Conservation (phyloP, 805 yeast species). For the Lipomyces anomalus region DNA sequence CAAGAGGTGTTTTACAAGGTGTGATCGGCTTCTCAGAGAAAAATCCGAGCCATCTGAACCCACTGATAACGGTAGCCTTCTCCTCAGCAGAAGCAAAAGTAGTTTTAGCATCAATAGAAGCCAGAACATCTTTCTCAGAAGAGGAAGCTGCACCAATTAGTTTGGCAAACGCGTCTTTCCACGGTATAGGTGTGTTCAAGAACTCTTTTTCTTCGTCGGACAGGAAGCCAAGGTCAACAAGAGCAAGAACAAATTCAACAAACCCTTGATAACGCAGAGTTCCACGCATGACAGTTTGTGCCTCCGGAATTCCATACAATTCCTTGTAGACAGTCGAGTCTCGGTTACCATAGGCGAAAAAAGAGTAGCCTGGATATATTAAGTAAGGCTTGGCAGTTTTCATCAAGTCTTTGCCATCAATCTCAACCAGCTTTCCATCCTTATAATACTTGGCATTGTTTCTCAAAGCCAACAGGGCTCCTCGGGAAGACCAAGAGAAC, state of each 20-base stretch:
- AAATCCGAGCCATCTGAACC: constrained; percentile 91
- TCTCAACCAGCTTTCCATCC: constrained; percentile 72
- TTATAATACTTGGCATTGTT: constrained; percentile 86
- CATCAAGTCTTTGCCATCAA: constrained; percentile 89
- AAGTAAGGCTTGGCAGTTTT: constrained; percentile 89
- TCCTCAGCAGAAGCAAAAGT: constrained; percentile 75
- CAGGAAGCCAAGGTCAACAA: constrained; percentile 90
- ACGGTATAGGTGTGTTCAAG: constrained; percentile 54
- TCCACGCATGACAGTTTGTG: constrained; percentile 94
- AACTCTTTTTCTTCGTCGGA: constrained; percentile 64
- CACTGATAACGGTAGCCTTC: constrained; percentile 78
- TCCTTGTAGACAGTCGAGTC: constrained; percentile 93
- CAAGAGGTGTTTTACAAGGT: constrained; percentile 92
- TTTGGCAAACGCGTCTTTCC: constrained; percentile 83
- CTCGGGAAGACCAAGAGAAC: constrained; percentile 98
- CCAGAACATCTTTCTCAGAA: constrained; percentile 65
- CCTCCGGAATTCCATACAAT: constrained; percentile 92
- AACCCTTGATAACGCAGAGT: constrained; percentile 97
- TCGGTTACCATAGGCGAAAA: constrained; percentile 96
- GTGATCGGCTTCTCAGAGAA: constrained; percentile 69
- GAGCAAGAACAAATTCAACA: constrained; percentile 94
- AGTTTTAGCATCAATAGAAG: constrained; percentile 71
- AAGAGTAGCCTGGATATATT: constrained; percentile 91
- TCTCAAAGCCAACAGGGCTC: constrained; percentile 91
- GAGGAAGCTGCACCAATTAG: constrained; percentile 69